Base-by-base conservation (phyloP, 352 stramenopile genomes). In the Globisporangium mamillatum region DNA sequence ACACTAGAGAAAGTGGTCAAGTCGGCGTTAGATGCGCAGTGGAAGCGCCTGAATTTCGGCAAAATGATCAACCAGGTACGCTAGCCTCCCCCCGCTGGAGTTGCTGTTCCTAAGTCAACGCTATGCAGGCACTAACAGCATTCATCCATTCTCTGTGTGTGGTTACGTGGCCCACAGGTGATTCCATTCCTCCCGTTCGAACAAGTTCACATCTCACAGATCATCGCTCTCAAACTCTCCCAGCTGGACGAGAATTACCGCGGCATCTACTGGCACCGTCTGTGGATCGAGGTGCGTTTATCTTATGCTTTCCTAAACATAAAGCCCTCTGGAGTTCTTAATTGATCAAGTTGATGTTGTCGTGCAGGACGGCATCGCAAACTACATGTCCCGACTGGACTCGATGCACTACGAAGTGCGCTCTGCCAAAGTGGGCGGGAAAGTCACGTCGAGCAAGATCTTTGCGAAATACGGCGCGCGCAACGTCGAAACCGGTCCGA, bases 131-230 rank as follows among this genome's bases (percentile, higher is more conserved):
- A 29, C 24, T 56, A 24, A n/a, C 44, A 52, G 6, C 50, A 16
- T 4, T 56, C 10, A 29, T 29, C 22, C 10, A 25, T 27, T 14
- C 14, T n/a, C 14, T 44, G 0, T 70, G 34, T 68, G 41, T 44
- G 64, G 1, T 71, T 24, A 18, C 32, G 56, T 24, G 14, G n/a
- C 12, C 12, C 48, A 14, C 56, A 93, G 84, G 89, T 97, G 36
- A 80, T 97, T 32, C 90, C 90, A n/a, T 97, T 95, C 70, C 72
- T 97, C 44, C 90, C 90, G 38, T 94, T 97, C 53, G 89, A 96
- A 68, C 88, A 91, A 38, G 67, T 72, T 22, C 81, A 95, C 53
- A 94, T 96, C 46, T 74, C 83, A 0, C 75, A 92, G 52, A 87
- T 97, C 60, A 91, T 97, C 60, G 71, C 86, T 20, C 68, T 94